Evolutionary conservation across 108 stramenopile genomes (phyloP), one percentile per base, ranked within the genome.

Genomic region (Nitzschia sp.): DNA sequence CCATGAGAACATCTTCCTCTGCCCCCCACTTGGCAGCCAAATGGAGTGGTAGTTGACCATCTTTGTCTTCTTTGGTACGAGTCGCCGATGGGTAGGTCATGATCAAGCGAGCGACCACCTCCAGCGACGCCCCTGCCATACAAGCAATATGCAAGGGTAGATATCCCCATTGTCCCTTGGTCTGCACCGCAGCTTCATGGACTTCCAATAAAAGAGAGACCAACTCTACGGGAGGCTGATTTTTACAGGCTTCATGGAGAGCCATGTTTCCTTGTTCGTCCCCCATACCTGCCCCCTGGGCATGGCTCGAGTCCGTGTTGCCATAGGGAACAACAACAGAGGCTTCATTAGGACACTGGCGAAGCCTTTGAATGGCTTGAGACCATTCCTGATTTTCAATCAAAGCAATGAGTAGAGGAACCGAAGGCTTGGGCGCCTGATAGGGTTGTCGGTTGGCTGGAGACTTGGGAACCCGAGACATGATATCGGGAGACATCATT

Each of bases 111-210:
- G 69, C 44, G 6, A 70, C 58, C 37, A 70, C 59, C 3, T 51
- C 29, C 3, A 12, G 9, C 26, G 57, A 51, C 12, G 69, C 69
- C 0, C 51, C 40, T 10, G 19, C 11, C 10, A 8, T 14, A 21
- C 57, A 58, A 6, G 69, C 57, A 40, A 70, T 15, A 60, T 70
- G 69, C 58, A 70, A 41, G 10, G 69, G 69, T 29, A 70, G 41
- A 52, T 41, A 59, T 60, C 69, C 69, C 38, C 48, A 41, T 60
- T 65, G 50, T 19, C 15, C 69, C 24, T 24, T 46, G 22, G 24
- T 24, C 19, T 41, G 40, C 20, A 60, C 41, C 10, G 69, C 69
- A 7, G 25, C 9, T 38, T 51, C 51, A 51, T 70, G 8, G 0
- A 39, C 48, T 41, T 70, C 60, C 24, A 70, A 21, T 11, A 70